phyloP scores from a whole-genome alignment of 345 rosid genomes.

The Gynandropsis gynandra region DNA sequence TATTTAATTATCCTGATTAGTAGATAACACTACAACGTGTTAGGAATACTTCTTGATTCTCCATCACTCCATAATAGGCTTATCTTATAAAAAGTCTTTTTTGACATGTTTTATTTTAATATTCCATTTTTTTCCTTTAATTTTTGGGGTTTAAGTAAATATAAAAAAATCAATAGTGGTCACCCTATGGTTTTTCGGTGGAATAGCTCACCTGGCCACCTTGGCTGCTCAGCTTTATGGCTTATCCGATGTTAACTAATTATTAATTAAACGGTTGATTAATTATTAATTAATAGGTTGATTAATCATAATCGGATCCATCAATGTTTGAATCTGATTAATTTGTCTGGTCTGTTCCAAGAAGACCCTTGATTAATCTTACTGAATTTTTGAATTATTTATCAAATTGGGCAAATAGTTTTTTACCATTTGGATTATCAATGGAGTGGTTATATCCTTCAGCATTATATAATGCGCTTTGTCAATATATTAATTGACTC shows the following conservation, averaged over 20 bases:
- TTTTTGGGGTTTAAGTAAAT: too few species aligned
- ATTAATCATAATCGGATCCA: slow-evolving; percentile 1
- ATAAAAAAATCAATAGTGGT: slow-evolving; percentile 28
- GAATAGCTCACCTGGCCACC: slow-evolving; percentile 64
- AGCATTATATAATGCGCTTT: too few species aligned
- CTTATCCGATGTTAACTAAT: slow-evolving; percentile 24
- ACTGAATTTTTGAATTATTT: slow-evolving; percentile 4
- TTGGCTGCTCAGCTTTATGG: slow-evolving; percentile 49
- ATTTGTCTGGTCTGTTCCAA: slow-evolving; percentile 27
- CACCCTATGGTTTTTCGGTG: slow-evolving; percentile 49
- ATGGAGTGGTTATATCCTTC: slow-evolving; percentile 23
- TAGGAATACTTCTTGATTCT: too few species aligned
- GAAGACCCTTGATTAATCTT: slow-evolving; percentile 16
- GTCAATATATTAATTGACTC: too few species aligned
- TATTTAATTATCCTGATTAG: too few species aligned
- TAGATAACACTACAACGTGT: too few species aligned
- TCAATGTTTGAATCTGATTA: slow-evolving; percentile 12
- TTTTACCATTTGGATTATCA: slow-evolving; percentile 22
- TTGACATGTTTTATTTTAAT: too few species aligned
- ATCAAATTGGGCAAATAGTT: slow-evolving; percentile 8
- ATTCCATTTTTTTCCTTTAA: too few species aligned
- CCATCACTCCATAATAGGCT: too few species aligned
- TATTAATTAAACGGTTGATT: slow-evolving; percentile 10
- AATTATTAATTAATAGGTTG: slow-evolving; percentile 10
- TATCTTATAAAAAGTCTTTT: too few species aligned